Conservation (phyloP, 2,329 filamentous ascomycete genomes). For the Fusarium tjaetaba region DNA sequence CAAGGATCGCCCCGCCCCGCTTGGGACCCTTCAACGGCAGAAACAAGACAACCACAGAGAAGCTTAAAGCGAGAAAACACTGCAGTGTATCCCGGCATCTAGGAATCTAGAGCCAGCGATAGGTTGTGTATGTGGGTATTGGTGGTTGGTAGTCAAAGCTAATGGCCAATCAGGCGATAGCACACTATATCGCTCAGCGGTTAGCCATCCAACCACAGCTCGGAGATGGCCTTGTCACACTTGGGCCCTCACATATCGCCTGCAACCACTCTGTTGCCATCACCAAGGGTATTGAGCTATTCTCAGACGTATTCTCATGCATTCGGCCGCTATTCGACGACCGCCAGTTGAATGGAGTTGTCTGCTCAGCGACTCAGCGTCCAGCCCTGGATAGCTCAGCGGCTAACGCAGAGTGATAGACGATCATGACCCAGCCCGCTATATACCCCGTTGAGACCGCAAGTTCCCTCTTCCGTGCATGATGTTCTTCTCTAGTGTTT, state of each 20-base stretch:
- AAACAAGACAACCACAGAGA: constrained; percentile 17
- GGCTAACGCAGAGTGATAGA: constrained; percentile 56
- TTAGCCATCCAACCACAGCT: constrained; percentile 57
- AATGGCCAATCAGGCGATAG: constrained; percentile 36
- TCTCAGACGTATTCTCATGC: constrained; percentile 50
- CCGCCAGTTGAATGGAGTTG: constrained; percentile 27
- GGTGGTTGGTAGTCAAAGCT: constrained; percentile 31
- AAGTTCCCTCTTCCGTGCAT: constrained; percentile 54
- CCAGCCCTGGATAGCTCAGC: constrained; percentile 51
- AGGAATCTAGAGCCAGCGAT: constrained; percentile 16
- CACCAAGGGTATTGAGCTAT: constrained; percentile 50
- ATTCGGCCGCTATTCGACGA: constrained; percentile 48
- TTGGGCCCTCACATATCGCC: constrained; percentile 36
- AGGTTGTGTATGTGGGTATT: constrained; percentile 25
- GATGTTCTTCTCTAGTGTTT: constrained; percentile 62
- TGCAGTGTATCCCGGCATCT: constrained; percentile 20
- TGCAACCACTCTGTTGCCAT: constrained; percentile 45
- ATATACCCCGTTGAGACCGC: constrained; percentile 64
- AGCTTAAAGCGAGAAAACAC: constrained; percentile 6
- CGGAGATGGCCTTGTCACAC: constrained; percentile 38
- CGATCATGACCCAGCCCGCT: constrained; percentile 63
- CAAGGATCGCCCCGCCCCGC: constrained; percentile 34
- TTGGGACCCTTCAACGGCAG: not conserved
- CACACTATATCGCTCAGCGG: constrained; percentile 47
- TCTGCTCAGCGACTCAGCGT: constrained; percentile 54